Percentiles rank a stretch among this genome's conserved stretches.
These are phyloP conservation scores for Aspergillus sp. DNA, from an alignment of 2,329 filamentous ascomycete species.

Conservation along the genomic window DNA sequence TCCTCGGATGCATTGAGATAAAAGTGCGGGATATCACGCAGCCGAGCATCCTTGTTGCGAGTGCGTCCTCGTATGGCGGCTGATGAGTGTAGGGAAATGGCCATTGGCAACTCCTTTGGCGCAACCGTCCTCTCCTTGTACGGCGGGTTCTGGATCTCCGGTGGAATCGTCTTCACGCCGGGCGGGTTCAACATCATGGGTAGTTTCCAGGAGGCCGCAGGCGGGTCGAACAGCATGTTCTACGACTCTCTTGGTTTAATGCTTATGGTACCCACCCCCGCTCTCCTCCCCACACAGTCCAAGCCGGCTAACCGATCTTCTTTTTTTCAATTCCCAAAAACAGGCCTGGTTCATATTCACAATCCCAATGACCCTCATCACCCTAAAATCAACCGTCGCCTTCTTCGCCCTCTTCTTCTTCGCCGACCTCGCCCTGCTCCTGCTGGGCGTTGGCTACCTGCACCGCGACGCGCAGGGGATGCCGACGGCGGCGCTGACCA, in stretches of 20 bases:
- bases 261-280: constrained; percentile 55
- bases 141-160: constrained; percentile 79
- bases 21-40: constrained; percentile 60
- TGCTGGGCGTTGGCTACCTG: constrained; percentile 67
- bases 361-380: constrained; percentile 70
- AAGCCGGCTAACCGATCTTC: background rate
- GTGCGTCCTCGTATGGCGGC: constrained; percentile 65
- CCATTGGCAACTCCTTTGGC: constrained; percentile 77
- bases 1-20: constrained; percentile 74
- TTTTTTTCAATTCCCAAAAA: background rate
- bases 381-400: constrained; percentile 72
- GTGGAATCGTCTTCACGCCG: constrained; percentile 70
- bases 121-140: constrained; percentile 77
- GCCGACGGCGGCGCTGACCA: constrained; percentile 56
- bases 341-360: constrained; percentile 82
- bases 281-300: background rate
- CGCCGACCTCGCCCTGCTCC: constrained; percentile 73
- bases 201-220: constrained; percentile 43
- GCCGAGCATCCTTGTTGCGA: constrained; percentile 67
- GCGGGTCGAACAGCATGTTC: constrained; percentile 45
- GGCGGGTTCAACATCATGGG: constrained; percentile 63
- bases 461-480: constrained; percentile 49
- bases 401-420: constrained; percentile 77
- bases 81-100: constrained; percentile 67
- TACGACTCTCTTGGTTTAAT: constrained; percentile 70